These are phyloP conservation scores for Kernera saxatilis DNA, from an alignment of 345 rosid species.

Conservation along the genomic window DNA sequence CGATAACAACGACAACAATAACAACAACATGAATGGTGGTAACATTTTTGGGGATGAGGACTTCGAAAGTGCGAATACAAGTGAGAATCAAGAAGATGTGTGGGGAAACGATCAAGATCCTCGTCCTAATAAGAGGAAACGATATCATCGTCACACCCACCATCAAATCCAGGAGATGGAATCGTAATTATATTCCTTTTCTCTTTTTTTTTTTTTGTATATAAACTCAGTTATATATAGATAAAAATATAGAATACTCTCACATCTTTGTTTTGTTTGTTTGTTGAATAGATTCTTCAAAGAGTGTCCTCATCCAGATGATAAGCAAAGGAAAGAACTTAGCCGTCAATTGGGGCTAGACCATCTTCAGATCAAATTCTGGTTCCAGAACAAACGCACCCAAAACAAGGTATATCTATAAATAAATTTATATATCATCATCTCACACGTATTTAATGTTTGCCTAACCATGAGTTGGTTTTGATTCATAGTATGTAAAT, in stretches of 20 bases:
- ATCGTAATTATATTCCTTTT: slow-evolving; percentile 38
- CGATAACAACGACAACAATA: neutral
- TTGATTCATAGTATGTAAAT: neutral
- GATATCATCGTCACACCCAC: slow-evolving; percentile 84
- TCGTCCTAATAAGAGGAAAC: slow-evolving; percentile 55
- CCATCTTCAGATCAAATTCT: slow-evolving; percentile 84
- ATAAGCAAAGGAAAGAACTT: slow-evolving; percentile 78
- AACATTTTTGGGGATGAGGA: neutral
- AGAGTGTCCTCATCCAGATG: slow-evolving; percentile 93
- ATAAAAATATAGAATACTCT: neutral
- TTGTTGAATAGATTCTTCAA: slow-evolving; percentile 45
- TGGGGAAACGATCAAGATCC: slow-evolving; percentile 55
- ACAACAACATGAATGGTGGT: neutral
- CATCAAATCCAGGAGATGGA: slow-evolving; percentile 93
- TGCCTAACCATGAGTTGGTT: neutral
- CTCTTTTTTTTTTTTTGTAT: neutral
- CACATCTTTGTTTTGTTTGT: neutral
- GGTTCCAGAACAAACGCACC: slow-evolving; percentile 99
- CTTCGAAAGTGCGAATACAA: slow-evolving; percentile 35
- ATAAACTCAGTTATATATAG: neutral
- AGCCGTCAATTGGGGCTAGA: slow-evolving; percentile 74
- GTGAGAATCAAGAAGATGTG: slow-evolving; percentile 65
- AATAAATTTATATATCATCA: neutral
- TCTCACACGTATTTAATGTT: neutral
- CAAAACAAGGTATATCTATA: slow-evolving; percentile 73